Conservation (phyloP, 1,284 basidiomycete species). For the Ustilago loliicola region DNA sequence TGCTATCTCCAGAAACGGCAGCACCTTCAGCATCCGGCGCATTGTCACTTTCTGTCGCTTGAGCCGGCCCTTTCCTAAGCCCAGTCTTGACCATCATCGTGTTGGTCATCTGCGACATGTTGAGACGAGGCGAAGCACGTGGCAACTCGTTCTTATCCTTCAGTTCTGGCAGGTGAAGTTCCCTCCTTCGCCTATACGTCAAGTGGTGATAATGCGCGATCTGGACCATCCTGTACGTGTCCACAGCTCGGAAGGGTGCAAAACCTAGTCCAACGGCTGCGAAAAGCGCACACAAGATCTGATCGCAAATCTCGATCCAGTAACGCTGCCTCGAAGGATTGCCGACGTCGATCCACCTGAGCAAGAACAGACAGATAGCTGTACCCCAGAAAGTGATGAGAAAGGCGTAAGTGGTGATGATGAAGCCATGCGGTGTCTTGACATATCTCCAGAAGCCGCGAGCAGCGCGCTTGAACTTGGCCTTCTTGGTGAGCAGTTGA, state of each 20-base stretch:
- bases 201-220: constrained; percentile 67
- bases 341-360: constrained; percentile 59
- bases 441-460: constrained; percentile 64
- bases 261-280: constrained; percentile 66
- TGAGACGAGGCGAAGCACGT: constrained; percentile 32
- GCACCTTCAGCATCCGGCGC: constrained; percentile 7
- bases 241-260: constrained; percentile 67
- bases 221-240: constrained; percentile 67
- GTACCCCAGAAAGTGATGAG: constrained; percentile 66
- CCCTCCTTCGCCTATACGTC: constrained; percentile 59
- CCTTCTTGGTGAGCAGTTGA: constrained; percentile 79
- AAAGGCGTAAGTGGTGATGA: constrained; percentile 65
- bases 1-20: constrained; percentile 2
- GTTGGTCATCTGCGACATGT: constrained; percentile 37
- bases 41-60: not conserved
- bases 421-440: constrained; percentile 66
- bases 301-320: constrained; percentile 69
- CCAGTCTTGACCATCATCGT: constrained; percentile 40
- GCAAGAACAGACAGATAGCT: constrained; percentile 65
- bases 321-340: constrained; percentile 47
- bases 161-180: constrained; percentile 58
- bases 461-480: constrained; percentile 71
- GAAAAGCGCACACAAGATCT: constrained; percentile 68
- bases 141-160: constrained; percentile 67
- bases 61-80: constrained; percentile 2